phyloP scores from a whole-genome alignment of 2,329 filamentous ascomycete genomes.

The Xylaria polymorpha region DNA sequence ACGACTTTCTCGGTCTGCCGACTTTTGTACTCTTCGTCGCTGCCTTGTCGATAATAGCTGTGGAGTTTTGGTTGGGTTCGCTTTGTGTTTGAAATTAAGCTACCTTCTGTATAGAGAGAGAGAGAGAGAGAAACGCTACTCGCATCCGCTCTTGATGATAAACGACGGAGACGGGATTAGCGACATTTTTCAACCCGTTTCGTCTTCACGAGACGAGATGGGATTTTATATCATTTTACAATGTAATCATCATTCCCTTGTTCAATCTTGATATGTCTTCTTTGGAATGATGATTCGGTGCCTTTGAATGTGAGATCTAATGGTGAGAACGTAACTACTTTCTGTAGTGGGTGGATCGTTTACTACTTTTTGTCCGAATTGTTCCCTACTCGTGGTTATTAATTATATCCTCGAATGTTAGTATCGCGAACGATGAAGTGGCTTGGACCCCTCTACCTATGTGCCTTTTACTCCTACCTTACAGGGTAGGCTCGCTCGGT shows the following conservation, averaged over 20 bases:
- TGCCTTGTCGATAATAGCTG: conserved; percentile 11
- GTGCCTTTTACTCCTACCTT: too few relatives aligned
- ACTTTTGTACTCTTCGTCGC: conserved; percentile 1
- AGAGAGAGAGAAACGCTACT: neutral
- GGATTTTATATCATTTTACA: conserved; percentile 27
- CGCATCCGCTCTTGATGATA: conserved; percentile 11
- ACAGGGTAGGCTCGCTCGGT: too few relatives aligned
- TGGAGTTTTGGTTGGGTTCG: conserved; percentile 13
- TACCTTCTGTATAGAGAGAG: conserved; percentile 22
- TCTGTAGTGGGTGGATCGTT: neutral
- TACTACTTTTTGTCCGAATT: neutral
- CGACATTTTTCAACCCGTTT: conserved; percentile 6
- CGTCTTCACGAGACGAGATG: conserved; percentile 13
- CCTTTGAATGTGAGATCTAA: neutral
- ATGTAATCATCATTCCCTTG: conserved; percentile 23
- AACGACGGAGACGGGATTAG: conserved; percentile 19
- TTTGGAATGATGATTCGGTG: neutral
- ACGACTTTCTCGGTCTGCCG: neutral
- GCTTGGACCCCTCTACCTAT: too few relatives aligned
- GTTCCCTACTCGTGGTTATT: too few relatives aligned
- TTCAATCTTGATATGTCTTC: conserved; percentile 3
- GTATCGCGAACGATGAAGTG: neutral
- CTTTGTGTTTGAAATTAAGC: neutral
- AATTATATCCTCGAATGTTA: too few relatives aligned
- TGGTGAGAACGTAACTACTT: neutral